Base-by-base conservation (phyloP, 2,329 filamentous ascomycete species). In the Volutella citrinella region DNA sequence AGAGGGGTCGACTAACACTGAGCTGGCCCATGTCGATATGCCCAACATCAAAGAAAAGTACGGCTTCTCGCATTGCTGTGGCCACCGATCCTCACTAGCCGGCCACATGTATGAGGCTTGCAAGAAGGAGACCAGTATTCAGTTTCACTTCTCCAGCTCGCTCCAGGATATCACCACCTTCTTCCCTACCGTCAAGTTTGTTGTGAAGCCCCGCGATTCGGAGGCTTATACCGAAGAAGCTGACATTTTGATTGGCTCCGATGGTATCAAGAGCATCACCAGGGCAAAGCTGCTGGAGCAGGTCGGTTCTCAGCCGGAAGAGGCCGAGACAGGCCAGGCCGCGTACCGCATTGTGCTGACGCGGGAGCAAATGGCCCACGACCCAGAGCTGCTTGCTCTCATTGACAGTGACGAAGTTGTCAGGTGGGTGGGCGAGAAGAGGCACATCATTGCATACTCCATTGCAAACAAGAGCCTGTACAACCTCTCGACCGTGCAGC, bases 61-160 rank as follows among this genome's bases (percentile, higher is more conserved):
- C 52, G 76, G 77, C 14, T 88, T 83, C 56, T 79, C 84, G 2
- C 86, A 91, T 61, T 87, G 86, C 72, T 84, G 86, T 12, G 86
- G 85, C 7, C 87, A 93, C 55, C 77, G 87, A 20, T 72, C 82
- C 0, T 84, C 81, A 6, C 70, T 91, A 5, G 84, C 87, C 7
- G 75, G 76, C 23, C 74, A 76, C 10, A 64, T 91, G 30, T 88
- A 80, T 57, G 70, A 82, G 30, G 84, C 76, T 10, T 91, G 86
- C 61, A 68, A 78, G 52, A 68, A 68, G 28, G 72, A 86, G 51
- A 60, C 70, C 17, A 68, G 66, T 27, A 80, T 91, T 55, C 78
- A 61, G 5, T 89, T 91, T 62, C 74, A 82, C 61, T 84, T 90
- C 21, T 34, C 57, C 38, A 33, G 40, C 14, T 43, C 58, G 4